phyloP scores from a whole-genome alignment of 371 early-diverging fungal species.

The Phascolomyces articulosus region DNA sequence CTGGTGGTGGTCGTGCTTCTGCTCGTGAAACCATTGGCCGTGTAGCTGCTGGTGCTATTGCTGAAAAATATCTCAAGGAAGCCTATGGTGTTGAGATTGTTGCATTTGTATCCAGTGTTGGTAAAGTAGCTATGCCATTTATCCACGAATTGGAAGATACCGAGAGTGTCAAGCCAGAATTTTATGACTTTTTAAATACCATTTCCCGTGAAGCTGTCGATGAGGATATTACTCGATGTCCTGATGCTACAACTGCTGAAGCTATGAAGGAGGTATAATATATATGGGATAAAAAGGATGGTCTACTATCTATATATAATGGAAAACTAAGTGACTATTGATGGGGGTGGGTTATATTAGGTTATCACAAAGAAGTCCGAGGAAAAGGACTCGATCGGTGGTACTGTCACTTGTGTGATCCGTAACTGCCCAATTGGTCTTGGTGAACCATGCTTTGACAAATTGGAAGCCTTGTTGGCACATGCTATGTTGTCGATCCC shows the following conservation, averaged over 20 bases:
- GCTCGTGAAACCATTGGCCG: conserved; percentile 98
- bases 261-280: conserved; percentile 40
- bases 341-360: too few relatives aligned
- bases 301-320: too few relatives aligned
- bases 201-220: conserved; percentile 70
- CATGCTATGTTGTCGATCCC: conserved; percentile 99
- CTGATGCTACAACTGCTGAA: conserved; percentile 47
- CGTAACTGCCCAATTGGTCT: conserved; percentile 92
- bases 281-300: neutral
- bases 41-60: conserved; percentile 95
- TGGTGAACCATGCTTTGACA: conserved; percentile 98
- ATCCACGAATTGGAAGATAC: conserved; percentile 55
- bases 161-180: conserved; percentile 54
- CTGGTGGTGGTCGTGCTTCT: conserved; percentile 94
- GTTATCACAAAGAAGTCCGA: conserved; percentile 78
- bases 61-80: conserved; percentile 88
- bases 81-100: conserved; percentile 90
- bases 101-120: conserved; percentile 93
- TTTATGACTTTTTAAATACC: conserved; percentile 66
- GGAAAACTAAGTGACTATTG: too few relatives aligned
- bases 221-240: conserved; percentile 54
- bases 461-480: conserved; percentile 94
- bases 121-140: conserved; percentile 80
- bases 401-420: conserved; percentile 97
- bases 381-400: conserved; percentile 92